These are phyloP conservation scores for Mycosphaerelloides madeirae DNA, from an alignment of 2,329 filamentous ascomycete genomes.

Conservation along the genomic window DNA sequence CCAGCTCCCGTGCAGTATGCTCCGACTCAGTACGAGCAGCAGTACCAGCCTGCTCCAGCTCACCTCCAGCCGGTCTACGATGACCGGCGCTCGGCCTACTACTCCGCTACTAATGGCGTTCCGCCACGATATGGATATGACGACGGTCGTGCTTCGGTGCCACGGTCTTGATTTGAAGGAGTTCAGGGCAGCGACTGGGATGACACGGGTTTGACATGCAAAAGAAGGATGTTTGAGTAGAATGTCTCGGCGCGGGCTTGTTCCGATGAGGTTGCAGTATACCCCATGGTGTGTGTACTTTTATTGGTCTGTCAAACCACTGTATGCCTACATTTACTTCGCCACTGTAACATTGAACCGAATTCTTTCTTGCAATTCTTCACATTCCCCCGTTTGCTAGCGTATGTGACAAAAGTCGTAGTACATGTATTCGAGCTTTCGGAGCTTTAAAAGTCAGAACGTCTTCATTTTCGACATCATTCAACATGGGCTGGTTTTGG, in stretches of 20 bases:
- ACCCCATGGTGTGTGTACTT: not conserved
- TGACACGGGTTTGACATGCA: too few species aligned
- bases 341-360: too few species aligned
- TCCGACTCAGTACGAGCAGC: slow-evolving; percentile 20
- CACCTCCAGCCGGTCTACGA: slow-evolving; percentile 14
- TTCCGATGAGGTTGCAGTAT: not conserved
- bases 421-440: too few species aligned
- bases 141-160: slow-evolving; percentile 17
- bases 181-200: not conserved
- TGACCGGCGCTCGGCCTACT: slow-evolving; percentile 7
- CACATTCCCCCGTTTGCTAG: too few species aligned
- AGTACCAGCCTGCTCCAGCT: slow-evolving; percentile 11
- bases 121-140: slow-evolving; percentile 16
- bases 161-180: slow-evolving; percentile 9
- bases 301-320: not conserved
- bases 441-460: too few species aligned
- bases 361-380: too few species aligned
- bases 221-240: too few species aligned
- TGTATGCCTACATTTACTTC: too few species aligned
- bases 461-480: too few species aligned
- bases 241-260: not conserved
- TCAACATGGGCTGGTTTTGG: slow-evolving; percentile 63
- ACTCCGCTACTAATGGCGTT: not conserved
- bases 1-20: slow-evolving; percentile 27
- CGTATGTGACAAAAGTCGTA: too few species aligned